These are phyloP conservation scores for Pichia exigua DNA, from an alignment of 805 yeast species.

Conservation along the genomic window DNA sequence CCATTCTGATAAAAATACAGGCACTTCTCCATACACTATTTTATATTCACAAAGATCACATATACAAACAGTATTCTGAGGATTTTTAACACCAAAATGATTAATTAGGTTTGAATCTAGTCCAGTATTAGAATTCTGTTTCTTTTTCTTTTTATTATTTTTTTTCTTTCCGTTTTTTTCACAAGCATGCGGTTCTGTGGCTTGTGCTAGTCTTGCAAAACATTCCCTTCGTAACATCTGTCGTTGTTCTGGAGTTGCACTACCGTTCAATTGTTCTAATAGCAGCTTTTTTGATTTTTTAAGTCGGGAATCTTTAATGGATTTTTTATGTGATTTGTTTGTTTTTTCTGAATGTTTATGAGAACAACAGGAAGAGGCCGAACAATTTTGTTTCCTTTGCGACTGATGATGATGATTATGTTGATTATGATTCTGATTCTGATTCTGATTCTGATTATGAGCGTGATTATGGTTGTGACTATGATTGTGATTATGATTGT, in stretches of 20 bases:
- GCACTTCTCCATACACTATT: slow-evolving; percentile 38
- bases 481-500: too few species aligned
- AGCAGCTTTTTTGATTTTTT: neutral
- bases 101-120: neutral
- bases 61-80: slow-evolving; percentile 12
- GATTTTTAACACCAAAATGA: slow-evolving; percentile 1
- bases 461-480: too few species aligned
- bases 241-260: slow-evolving; percentile 4
- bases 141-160: slow-evolving; percentile 7
- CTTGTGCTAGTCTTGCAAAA: neutral
- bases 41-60: slow-evolving; percentile 47
- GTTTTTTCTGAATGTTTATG: too few species aligned
- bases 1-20: slow-evolving; percentile 38
- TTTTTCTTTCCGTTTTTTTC: slow-evolving; percentile 14
- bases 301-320: neutral
- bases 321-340: neutral
- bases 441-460: neutral
- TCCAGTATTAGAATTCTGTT: neutral
- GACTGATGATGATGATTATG: neutral
- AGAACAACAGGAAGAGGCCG: neutral
- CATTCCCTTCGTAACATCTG: slow-evolving; percentile 3
- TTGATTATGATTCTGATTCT: too few species aligned
- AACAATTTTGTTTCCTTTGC: neutral
- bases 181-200: neutral
- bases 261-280: neutral